phyloP scores from a whole-genome alignment of 169 alveolate genomes.

The Eimeria maxima region DNA sequence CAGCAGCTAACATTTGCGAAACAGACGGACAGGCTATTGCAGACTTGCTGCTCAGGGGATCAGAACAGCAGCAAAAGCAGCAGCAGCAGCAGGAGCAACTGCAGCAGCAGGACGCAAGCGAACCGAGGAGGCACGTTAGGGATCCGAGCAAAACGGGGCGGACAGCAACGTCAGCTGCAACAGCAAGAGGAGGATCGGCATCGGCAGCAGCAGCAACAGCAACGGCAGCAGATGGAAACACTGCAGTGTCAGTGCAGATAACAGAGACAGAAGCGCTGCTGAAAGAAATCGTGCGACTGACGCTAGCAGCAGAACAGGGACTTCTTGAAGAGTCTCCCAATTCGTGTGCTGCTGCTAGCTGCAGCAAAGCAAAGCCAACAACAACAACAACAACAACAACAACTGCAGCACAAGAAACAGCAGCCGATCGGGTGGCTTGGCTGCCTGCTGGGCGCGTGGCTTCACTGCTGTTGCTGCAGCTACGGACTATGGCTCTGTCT shows the following conservation, averaged over 20 bases:
- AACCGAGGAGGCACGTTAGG: not conserved
- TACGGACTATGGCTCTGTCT: conserved; percentile 79
- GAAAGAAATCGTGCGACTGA: not conserved
- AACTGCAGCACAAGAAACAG: not conserved
- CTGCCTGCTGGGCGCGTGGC: conserved; percentile 58
- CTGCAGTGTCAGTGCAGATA: not conserved
- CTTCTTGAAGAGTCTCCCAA: not conserved
- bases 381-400: not conserved
- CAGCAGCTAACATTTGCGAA: not conserved
- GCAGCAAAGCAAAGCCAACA: not conserved
- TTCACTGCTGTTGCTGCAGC: conserved; percentile 74
- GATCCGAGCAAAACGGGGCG: not conserved
- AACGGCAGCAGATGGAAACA: not conserved
- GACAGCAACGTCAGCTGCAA: conserved; percentile 3
- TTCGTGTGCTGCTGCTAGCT: not conserved
- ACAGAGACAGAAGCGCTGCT: conserved; percentile 61
- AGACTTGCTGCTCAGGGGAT: conserved; percentile 49
- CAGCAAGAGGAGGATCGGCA: not conserved
- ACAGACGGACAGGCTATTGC: conserved; percentile 51
- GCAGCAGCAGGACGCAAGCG: conserved; percentile 39
- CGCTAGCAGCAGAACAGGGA: conserved; percentile 51
- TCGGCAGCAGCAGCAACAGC: not conserved
- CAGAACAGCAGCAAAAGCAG: conserved; percentile 4
- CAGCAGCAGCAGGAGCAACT: conserved; percentile 59
- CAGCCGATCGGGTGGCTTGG: not conserved